Evolutionary conservation across 805 yeast genomes (phyloP).

Genomic region (Barnettozyma salicaria): DNA sequence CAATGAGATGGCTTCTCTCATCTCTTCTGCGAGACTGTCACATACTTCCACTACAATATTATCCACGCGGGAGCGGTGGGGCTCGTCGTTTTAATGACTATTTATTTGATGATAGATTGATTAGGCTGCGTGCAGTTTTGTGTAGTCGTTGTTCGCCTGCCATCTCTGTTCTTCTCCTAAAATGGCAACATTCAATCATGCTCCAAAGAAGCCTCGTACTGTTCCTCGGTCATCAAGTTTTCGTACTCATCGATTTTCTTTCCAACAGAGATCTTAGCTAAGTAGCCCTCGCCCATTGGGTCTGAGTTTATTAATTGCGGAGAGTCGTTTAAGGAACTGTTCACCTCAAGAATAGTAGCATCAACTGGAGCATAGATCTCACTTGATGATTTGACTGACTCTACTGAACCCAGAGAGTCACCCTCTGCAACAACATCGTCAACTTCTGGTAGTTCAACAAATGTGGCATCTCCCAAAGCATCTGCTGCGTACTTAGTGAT

Average conservation of each 20-base stretch:
- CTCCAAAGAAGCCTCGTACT: constrained; percentile 27
- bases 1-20: too few species aligned
- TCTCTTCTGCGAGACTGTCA: too few species aligned
- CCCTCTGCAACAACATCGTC: constrained; percentile 59
- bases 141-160: too few species aligned
- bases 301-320: constrained; percentile 82
- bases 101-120: neutral
- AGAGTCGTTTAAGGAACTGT: constrained; percentile 54
- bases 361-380: constrained; percentile 86
- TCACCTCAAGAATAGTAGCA: constrained; percentile 71
- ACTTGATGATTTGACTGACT: constrained; percentile 88
- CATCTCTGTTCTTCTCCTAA: constrained; percentile 1
- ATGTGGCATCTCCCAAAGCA: constrained; percentile 95
- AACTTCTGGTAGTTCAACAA: constrained; percentile 79
- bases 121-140: too few species aligned
- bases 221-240: constrained; percentile 50
- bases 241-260: constrained; percentile 46
- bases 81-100: neutral
- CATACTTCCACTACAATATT: too few species aligned
- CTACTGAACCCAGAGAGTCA: constrained; percentile 88
- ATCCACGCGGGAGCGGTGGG: too few species aligned
- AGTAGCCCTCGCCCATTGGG: constrained; percentile 94
- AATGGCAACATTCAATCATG: constrained; percentile 12
- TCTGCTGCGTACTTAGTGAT: constrained; percentile 93
- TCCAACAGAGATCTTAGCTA: constrained; percentile 64